Evolutionary conservation across 805 yeast species (phyloP).

Genomic region (Sugiyamaella americana): DNA sequence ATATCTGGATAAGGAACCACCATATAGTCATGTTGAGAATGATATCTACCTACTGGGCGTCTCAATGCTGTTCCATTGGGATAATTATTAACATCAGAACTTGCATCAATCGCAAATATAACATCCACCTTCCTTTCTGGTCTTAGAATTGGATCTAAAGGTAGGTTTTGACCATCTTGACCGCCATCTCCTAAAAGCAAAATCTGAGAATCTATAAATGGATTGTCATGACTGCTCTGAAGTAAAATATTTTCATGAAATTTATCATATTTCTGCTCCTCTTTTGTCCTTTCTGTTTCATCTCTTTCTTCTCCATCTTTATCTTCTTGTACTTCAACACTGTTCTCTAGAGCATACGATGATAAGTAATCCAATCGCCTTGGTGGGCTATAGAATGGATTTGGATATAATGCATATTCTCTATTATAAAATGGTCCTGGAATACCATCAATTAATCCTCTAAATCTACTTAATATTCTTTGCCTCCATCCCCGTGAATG

Average conservation of each 20-base stretch:
- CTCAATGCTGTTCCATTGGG: conserved; percentile 28
- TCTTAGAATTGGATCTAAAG: conserved; percentile 58
- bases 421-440: conserved; percentile 3
- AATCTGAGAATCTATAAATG: conserved; percentile 40
- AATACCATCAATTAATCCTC: neutral
- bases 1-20: conserved; percentile 25
- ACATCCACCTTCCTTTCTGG: conserved; percentile 56
- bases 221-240: conserved; percentile 60
- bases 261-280: conserved; percentile 53
- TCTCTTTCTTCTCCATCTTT: conserved; percentile 27
- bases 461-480: neutral
- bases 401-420: conserved; percentile 13
- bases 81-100: conserved; percentile 26
- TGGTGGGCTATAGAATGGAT: conserved; percentile 9
- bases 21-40: conserved; percentile 18
- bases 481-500: neutral
- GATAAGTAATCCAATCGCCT: neutral
- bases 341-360: no score
- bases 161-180: conserved; percentile 68
- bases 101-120: conserved; percentile 44
- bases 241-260: no score
- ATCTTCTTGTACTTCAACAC: neutral
- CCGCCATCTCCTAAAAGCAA: conserved; percentile 71
- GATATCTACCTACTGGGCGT: conserved; percentile 24
- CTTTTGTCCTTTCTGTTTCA: conserved; percentile 25